Evolutionary conservation across 202 grass and related monocot genomes (phyloP), one percentile per base, ranked within the genome.

Genomic region (Bolboschoenoplectus hybrid): DNA sequence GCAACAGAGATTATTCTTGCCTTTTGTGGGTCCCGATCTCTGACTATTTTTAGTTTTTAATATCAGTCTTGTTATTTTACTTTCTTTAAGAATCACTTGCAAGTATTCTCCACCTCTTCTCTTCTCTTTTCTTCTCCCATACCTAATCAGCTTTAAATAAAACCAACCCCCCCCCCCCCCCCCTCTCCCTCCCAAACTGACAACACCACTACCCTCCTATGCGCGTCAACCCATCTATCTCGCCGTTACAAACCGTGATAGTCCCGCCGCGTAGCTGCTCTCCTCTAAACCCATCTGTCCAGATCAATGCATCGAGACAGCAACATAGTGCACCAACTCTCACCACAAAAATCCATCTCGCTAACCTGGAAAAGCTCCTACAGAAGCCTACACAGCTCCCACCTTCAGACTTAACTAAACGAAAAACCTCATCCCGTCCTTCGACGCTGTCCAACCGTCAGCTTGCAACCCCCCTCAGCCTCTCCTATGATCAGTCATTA

Each of bases 311-410:
- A 63, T 82, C 81, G 84, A 13, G 40, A 5, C 16, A 62, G 51
- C 81, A 67, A 65, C 64, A n/a, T 11, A 55, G 72, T n/a, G 16
- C 56, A 38, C 70, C 55, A 44, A n/a, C 41, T 19, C 53, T 47
- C 60, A 62, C 61, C 40, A 95, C 92, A 82, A 47, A 47, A 11
- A 73, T 74, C n/a, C 94, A 97, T 80, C 94, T 97, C 34, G 58
- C 87, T 2, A 93, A 89, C 82, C 94, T 97, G 75, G 85, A 97
- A 7, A 86, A 56, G 7, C 88, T 97, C 62, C 84, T 97, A 80
- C 80, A 87, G 6, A 82, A 74, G 81, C 91, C 86, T 26, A 26
- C 26, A 0, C 26, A 26, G 40, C 78, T 64, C 38, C 41, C 74
- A 4, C 17, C 74, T 58, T 9, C 74, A 61, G 67, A 80, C 80